These are phyloP conservation scores for Didymella arachidicola DNA, from an alignment of 2,329 filamentous ascomycete species.

Conservation along the genomic window DNA sequence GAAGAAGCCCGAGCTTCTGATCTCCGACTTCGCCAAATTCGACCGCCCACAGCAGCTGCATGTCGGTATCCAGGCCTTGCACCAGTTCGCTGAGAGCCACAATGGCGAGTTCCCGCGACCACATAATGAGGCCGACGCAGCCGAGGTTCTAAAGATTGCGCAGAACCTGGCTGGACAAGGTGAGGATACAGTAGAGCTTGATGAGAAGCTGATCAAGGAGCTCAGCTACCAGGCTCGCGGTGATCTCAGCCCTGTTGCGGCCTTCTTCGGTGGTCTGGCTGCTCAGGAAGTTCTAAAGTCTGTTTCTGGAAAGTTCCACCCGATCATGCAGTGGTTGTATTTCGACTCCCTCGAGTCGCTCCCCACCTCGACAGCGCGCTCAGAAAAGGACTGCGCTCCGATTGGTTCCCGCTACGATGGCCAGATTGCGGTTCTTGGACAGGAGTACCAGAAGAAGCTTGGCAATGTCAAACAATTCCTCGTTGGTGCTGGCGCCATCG, in stretches of 20 bases:
- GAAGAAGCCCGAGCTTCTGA: slow-evolving; percentile 85
- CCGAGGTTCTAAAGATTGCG: slow-evolving; percentile 76
- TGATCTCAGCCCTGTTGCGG: slow-evolving; percentile 89
- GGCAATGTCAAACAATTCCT: slow-evolving; percentile 90
- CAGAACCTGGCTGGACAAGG: slow-evolving; percentile 72
- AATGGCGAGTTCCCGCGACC: slow-evolving; percentile 77
- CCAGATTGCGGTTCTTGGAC: slow-evolving; percentile 95
- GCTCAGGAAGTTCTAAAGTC: slow-evolving; percentile 97
- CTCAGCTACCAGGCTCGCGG: slow-evolving; percentile 93
- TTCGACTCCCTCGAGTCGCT: slow-evolving; percentile 98
- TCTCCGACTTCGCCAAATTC: slow-evolving; percentile 98
- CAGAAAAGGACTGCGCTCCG: slow-evolving; percentile 88
- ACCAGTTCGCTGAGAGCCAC: slow-evolving; percentile 80
- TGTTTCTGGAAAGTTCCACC: slow-evolving; percentile 96
- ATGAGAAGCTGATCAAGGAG: slow-evolving; percentile 92
- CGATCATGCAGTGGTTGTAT: slow-evolving; percentile 95
- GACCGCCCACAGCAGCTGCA: slow-evolving; percentile 93
- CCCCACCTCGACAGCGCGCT: slow-evolving; percentile 75
- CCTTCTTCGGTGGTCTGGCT: slow-evolving; percentile 91
- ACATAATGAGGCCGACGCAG: slow-evolving; percentile 84
- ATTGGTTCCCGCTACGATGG: slow-evolving; percentile 89
- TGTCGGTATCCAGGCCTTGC: slow-evolving; percentile 88
- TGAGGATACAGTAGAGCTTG: slow-evolving; percentile 79
- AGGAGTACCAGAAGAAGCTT: slow-evolving; percentile 92
- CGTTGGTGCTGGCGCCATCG: slow-evolving; percentile 95